Percentiles rank a stretch among this genome's conserved stretches.
These are phyloP conservation scores for Sporothrix pallida DNA, from an alignment of 2,329 filamentous ascomycete species.

Conservation along the genomic window DNA sequence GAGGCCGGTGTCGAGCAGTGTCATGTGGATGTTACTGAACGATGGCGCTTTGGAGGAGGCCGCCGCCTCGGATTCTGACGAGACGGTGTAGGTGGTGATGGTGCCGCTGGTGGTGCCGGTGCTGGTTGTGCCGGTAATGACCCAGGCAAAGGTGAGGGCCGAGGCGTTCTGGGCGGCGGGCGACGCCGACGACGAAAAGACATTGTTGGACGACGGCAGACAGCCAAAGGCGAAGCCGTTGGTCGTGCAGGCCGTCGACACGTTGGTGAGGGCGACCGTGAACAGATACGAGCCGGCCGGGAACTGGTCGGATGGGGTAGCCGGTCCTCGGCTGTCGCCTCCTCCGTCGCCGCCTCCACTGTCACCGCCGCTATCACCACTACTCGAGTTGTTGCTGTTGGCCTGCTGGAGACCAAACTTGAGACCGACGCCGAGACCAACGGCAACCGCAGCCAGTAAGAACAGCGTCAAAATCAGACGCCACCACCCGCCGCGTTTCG, in stretches of 20 bases:
- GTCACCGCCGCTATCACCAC: not conserved
- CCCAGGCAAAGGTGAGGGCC: slow-evolving; percentile 65
- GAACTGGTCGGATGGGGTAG: slow-evolving; percentile 48
- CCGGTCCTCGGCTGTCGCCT: not conserved
- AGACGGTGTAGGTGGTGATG: slow-evolving; percentile 29
- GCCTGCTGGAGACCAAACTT: slow-evolving; percentile 47
- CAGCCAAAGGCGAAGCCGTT: slow-evolving; percentile 66
- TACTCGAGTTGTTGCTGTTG: not conserved
- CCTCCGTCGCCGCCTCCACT: not conserved
- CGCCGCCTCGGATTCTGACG: slow-evolving; percentile 44
- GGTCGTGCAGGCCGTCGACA: slow-evolving; percentile 62
- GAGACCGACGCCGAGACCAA: slow-evolving; percentile 51
- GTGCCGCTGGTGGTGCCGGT: slow-evolving; percentile 31
- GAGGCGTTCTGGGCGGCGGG: slow-evolving; percentile 47
- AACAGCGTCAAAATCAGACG: slow-evolving; percentile 43
- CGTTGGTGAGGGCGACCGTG: slow-evolving; percentile 60
- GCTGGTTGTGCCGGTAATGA: slow-evolving; percentile 48
- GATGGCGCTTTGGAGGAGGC: slow-evolving; percentile 63
- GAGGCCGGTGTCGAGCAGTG: slow-evolving; percentile 54
- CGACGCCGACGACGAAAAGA: slow-evolving; percentile 54
- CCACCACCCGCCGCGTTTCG: slow-evolving; percentile 45
- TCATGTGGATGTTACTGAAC: slow-evolving; percentile 60
- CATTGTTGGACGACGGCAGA: slow-evolving; percentile 51
- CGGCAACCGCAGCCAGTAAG: slow-evolving; percentile 44
- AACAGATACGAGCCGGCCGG: slow-evolving; percentile 68